Percentiles rank a stretch among this genome's conserved stretches.
Evolutionary conservation across 116 monocot genomes (phyloP).

Genomic region (Papilionanthe hybrid): DNA sequence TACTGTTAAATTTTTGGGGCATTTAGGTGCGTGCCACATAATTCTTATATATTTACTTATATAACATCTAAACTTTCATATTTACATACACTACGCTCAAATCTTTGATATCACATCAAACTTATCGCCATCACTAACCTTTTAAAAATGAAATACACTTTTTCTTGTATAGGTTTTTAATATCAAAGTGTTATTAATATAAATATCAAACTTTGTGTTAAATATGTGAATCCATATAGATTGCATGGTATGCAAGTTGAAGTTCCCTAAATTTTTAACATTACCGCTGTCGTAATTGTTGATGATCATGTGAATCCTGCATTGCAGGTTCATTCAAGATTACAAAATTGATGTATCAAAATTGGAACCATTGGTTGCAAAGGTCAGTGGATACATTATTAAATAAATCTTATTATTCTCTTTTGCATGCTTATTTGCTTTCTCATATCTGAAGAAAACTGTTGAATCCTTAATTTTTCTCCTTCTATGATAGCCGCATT

Average conservation of each 20-base stretch:
- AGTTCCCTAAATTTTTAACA: background rate
- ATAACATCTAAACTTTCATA: no score
- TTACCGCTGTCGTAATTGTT: background rate
- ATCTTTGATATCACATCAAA: no score
- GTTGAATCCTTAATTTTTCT: background rate
- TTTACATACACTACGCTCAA: no score
- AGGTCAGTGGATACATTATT: conserved; percentile 41
- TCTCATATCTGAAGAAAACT: background rate
- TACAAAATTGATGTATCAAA: conserved; percentile 94
- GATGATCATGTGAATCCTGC: conserved; percentile 1
- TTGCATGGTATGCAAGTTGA: no score
- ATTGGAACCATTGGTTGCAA: conserved; percentile 95
- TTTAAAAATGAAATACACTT: no score
- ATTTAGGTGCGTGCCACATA: no score
- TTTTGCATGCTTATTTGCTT: background rate
- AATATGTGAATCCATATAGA: no score
- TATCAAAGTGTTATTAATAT: no score
- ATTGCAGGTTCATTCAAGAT: conserved; percentile 61
- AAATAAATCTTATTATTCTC: background rate
- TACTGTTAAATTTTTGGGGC: background rate
- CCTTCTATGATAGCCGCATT: conserved; percentile 71
- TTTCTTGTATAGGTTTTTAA: no score
- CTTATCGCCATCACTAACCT: no score
- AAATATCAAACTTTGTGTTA: no score
- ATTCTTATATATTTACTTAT: no score